Evolutionary conservation across 495 filamentous ascomycete genomes (phyloP).

Genomic region (Jackrogersella multiformis): DNA sequence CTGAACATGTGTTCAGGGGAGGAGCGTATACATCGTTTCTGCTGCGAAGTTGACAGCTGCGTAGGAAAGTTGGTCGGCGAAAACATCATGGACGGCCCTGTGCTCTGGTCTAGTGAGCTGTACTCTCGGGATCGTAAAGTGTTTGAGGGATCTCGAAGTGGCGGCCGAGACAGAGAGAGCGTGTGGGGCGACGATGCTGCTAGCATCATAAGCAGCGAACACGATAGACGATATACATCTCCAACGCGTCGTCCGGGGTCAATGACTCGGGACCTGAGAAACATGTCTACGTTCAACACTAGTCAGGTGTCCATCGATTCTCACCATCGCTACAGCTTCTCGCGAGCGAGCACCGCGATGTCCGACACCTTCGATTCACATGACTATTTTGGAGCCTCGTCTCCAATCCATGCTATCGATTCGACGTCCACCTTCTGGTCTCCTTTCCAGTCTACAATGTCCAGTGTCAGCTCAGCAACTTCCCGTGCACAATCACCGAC

Average conservation of each 20-base stretch:
- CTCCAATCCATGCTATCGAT: slow-evolving; percentile 77
- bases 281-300: slow-evolving; percentile 62
- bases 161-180: slow-evolving; percentile 51
- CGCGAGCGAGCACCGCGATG: slow-evolving; percentile 62
- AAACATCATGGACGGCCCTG: slow-evolving; percentile 84
- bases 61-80: slow-evolving; percentile 88
- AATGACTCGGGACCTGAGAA: slow-evolving; percentile 58
- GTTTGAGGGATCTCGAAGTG: slow-evolving; percentile 71
- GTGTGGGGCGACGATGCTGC: slow-evolving; percentile 62
- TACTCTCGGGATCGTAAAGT: slow-evolving; percentile 80
- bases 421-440: slow-evolving; percentile 90
- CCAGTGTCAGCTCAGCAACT: slow-evolving; percentile 66
- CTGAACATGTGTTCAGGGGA: slow-evolving; percentile 97
- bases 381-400: slow-evolving; percentile 73
- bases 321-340: slow-evolving; percentile 66
- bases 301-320: slow-evolving; percentile 75
- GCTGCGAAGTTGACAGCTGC: slow-evolving; percentile 86
- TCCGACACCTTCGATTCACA: slow-evolving; percentile 74
- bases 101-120: slow-evolving; percentile 91
- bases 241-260: slow-evolving; percentile 49
- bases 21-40: slow-evolving; percentile 94
- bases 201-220: slow-evolving; percentile 65
- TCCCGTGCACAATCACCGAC: slow-evolving; percentile 65
- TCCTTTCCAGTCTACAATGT: slow-evolving; percentile 72
- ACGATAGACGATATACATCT: slow-evolving; percentile 52